phyloP scores from a whole-genome alignment of 441 rosid genomes.

The Capsella rubella region DNA sequence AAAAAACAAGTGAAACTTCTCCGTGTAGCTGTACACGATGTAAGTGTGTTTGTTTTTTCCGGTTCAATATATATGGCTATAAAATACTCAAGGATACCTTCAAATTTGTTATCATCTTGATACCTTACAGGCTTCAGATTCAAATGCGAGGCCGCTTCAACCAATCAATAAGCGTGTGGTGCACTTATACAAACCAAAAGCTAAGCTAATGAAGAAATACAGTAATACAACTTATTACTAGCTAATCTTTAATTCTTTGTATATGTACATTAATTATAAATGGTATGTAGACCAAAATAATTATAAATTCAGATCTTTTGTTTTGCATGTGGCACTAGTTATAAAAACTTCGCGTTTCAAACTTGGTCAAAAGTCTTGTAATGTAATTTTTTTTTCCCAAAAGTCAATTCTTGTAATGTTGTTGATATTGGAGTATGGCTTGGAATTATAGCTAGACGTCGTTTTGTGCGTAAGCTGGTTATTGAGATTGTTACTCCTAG shows the following conservation, averaged over 20 bases:
- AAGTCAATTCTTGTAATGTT: too few species aligned
- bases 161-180: slow-evolving; percentile 51
- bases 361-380: too few species aligned
- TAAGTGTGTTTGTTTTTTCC: slow-evolving; percentile 39
- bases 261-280: neutral
- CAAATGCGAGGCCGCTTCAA: slow-evolving; percentile 80
- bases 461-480: too few species aligned
- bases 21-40: slow-evolving; percentile 83
- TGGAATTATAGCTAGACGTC: too few species aligned
- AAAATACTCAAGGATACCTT: neutral
- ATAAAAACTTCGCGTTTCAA: too few species aligned
- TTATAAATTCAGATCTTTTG: too few species aligned
- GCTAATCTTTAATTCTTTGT: slow-evolving; percentile 11
- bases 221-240: neutral
- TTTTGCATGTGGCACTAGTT: too few species aligned
- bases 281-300: too few species aligned
- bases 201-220: neutral
- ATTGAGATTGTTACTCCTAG: too few species aligned
- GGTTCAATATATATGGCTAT: neutral
- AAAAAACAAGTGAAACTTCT: slow-evolving; percentile 62
- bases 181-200: slow-evolving; percentile 51
- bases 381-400: too few species aligned
- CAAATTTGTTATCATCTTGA: neutral
- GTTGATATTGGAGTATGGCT: too few species aligned
- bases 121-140: slow-evolving; percentile 60